These are phyloP conservation scores for Boletus vermiculosoides DNA, from an alignment of 768 basidiomycete species.

Conservation along the genomic window DNA sequence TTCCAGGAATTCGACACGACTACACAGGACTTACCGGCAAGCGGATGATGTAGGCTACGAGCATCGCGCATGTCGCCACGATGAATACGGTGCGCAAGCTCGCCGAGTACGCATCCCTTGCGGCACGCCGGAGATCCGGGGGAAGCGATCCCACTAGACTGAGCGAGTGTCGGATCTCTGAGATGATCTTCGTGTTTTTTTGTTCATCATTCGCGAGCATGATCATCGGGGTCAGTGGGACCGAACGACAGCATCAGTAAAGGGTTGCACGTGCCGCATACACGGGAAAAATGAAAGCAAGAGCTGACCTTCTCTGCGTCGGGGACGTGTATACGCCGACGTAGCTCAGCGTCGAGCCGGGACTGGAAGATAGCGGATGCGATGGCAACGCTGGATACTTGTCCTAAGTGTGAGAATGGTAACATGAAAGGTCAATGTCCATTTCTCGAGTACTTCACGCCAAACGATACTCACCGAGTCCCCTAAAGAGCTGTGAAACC, in stretches of 20 bases:
- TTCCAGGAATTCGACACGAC: background rate
- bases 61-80: constrained; percentile 2
- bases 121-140: constrained; percentile 8
- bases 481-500: constrained; percentile 10
- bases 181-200: constrained; percentile 3
- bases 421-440: background rate
- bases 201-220: no score
- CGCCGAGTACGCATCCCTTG: constrained; percentile 7
- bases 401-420: constrained; percentile 3
- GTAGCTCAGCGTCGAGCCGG: constrained; percentile 12
- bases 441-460: background rate
- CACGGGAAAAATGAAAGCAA: background rate
- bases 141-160: constrained; percentile 12
- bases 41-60: constrained; percentile 5
- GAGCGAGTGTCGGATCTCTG: constrained; percentile 14
- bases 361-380: constrained; percentile 18
- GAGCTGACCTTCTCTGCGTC: constrained; percentile 9
- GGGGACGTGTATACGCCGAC: constrained; percentile 8
- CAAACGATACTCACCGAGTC: constrained; percentile 3
- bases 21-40: constrained; percentile 3
- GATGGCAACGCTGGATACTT: constrained; percentile 12
- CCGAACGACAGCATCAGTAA: background rate
- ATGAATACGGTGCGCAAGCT: constrained; percentile 12
- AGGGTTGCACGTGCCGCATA: background rate
- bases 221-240: no score